Evolutionary conservation across 2,329 filamentous ascomycete species (phyloP), one percentile per base, ranked within the genome.

Genomic region (Mycosphaerella sp.): DNA sequence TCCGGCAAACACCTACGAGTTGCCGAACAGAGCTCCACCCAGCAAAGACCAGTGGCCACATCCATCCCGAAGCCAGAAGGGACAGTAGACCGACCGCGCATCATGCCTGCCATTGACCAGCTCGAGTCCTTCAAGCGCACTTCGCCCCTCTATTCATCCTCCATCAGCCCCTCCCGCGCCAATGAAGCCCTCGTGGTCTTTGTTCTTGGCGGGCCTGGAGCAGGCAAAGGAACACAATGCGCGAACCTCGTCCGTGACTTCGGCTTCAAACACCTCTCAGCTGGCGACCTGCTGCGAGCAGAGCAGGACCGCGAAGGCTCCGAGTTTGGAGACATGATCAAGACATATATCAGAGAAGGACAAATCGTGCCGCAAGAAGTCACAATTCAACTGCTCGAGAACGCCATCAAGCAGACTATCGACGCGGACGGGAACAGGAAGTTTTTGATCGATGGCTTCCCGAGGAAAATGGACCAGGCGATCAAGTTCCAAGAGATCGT

Each of bases 311-410:
- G 91, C 4, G 79, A 81, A 0, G 90, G 88, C 52, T 89, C 84
- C 59, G 78, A 96, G 71, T 97, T 95, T 69, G 93, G 93, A 68
- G 82, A 89, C 59, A 79, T 97, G 73, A 98, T 98, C 79, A 85
- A 85, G 69, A 80, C 85, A 62, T 90, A 93, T 75, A 98, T 98
- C 77, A 87, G 86, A 67, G 85, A 98, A 68, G 93, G 93, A 53
- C 83, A 83, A 62, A 98, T 98, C 70, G 93, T 98, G 58, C 93
- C 93, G n/a, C 95, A 95, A 88, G 91, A 97, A 71, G 89, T 97
- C 44, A 98, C 93, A 4, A 86, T 98, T 53, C 85, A 90, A 64
- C 75, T 98, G 32, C 80, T 98, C 39, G 90, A 96, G 73, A 95
- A 95, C 71, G 89, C 90, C 52, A 97, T 98, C 88, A 78, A 77